phyloP scores from a whole-genome alignment of 768 basidiomycete genomes.

The Leccinum sublutescens region DNA sequence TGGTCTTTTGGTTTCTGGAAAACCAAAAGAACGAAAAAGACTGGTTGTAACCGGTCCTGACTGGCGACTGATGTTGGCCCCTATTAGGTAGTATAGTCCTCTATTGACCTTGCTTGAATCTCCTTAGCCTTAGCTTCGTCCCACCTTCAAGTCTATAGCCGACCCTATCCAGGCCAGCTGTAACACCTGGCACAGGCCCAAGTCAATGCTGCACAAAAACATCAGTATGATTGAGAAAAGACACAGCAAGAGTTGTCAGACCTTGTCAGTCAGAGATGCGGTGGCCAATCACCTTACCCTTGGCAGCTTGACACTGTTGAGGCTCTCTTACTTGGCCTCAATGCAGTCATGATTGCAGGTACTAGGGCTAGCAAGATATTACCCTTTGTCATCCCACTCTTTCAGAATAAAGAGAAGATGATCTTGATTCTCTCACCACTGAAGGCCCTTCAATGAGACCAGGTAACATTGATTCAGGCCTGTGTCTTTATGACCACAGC shows the following conservation, averaged over 20 bases:
- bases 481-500: too few species aligned
- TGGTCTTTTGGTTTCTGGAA: too few species aligned
- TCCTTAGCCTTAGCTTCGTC: too few species aligned
- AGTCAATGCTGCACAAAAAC: background rate
- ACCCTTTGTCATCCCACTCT: background rate
- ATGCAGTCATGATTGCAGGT: background rate
- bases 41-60: too few species aligned
- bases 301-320: background rate
- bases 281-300: background rate
- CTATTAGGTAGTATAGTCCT: too few species aligned
- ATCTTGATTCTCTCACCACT: background rate
- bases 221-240: background rate
- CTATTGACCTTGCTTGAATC: too few species aligned
- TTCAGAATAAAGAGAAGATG: background rate
- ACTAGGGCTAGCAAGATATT: background rate
- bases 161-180: too few species aligned
- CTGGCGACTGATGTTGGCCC: too few species aligned
- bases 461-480: background rate
- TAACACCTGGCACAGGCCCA: background rate
- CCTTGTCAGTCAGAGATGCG: background rate
- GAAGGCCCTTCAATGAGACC: background rate
- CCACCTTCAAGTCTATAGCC: too few species aligned
- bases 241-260: background rate
- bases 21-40: too few species aligned
- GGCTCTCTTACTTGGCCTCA: background rate